Percentiles rank a stretch among this genome's conserved stretches.
Evolutionary conservation across 176 grass and related monocot genomes (phyloP).

Genomic region (Aegilops tauschii): DNA sequence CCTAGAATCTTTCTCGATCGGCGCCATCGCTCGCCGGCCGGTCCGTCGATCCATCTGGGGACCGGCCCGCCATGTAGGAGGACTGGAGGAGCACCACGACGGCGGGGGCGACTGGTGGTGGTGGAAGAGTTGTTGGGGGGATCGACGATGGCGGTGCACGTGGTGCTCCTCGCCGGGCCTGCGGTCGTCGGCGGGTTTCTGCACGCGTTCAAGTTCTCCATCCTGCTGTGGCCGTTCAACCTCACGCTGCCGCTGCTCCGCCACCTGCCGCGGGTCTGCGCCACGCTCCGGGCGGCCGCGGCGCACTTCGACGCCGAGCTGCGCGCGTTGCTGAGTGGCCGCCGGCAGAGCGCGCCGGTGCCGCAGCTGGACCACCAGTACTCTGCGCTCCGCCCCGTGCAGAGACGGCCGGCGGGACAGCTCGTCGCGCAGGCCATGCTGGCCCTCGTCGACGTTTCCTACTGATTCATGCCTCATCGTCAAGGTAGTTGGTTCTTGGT

Average conservation of each 20-base stretch:
- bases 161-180: constrained; percentile 2
- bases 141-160: constrained; percentile 11
- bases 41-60: not conserved
- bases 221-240: constrained; percentile 51
- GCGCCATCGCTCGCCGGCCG: not conserved
- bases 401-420: not conserved
- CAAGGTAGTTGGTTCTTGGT: not conserved
- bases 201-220: constrained; percentile 34
- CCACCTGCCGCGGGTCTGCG: constrained; percentile 36
- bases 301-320: constrained; percentile 23
- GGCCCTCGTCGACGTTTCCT: not conserved
- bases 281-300: not conserved
- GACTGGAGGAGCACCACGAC: not conserved
- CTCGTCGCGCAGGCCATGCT: not conserved
- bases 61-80: not conserved
- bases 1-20: not conserved
- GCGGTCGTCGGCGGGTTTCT: constrained; percentile 14
- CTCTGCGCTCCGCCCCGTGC: not conserved
- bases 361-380: not conserved
- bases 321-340: not conserved
- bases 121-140: not conserved
- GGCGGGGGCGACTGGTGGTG: no score
- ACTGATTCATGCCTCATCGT: not conserved
- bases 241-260: constrained; percentile 40
- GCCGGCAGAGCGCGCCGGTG: not conserved